A percentile compares a stretch with the other conserved stretches of the same genome.
Conservation (phyloP, 1,284 basidiomycete species). For the Malassezia arunalokei region DNA sequence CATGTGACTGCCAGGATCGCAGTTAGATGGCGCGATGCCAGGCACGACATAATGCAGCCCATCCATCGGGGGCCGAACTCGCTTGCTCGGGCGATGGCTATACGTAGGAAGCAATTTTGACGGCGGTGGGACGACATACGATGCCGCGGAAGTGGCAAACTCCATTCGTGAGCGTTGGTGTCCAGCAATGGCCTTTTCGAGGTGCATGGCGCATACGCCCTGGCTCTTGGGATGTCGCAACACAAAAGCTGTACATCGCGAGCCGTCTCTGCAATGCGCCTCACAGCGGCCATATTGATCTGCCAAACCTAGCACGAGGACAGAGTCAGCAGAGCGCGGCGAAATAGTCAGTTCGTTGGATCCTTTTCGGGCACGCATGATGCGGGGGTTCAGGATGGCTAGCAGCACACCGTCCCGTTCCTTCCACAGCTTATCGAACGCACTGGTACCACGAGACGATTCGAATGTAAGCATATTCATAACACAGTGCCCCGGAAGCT, state of each 20-base stretch:
- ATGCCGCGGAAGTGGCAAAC: slow-evolving; percentile 4
- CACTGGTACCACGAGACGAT: slow-evolving; percentile 64
- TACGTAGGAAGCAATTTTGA: neutral
- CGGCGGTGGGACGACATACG: neutral
- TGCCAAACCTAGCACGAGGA: slow-evolving; percentile 73
- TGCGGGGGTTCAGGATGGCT: slow-evolving; percentile 72
- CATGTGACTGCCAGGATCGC: neutral
- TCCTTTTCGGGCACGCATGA: slow-evolving; percentile 49
- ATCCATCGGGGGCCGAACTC: neutral
- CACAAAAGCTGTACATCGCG: slow-evolving; percentile 59
- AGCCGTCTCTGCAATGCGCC: slow-evolving; percentile 61
- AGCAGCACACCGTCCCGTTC: slow-evolving; percentile 76
- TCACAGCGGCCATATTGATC: slow-evolving; percentile 71
- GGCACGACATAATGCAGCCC: slow-evolving; percentile 2
- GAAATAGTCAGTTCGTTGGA: slow-evolving; percentile 73
- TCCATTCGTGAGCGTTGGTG: slow-evolving; percentile 12
- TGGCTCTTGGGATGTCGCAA: neutral
- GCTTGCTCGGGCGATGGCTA: neutral
- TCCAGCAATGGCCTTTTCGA: slow-evolving; percentile 3
- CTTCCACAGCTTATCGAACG: slow-evolving; percentile 74
- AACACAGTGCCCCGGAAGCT: slow-evolving; percentile 57
- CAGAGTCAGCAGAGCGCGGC: slow-evolving; percentile 64
- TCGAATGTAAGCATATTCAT: slow-evolving; percentile 77
- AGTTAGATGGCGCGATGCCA: neutral
- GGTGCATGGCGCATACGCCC: slow-evolving; percentile 10